Base-by-base conservation (phyloP, 2,329 filamentous ascomycete species). In the Cadophora malorum region DNA sequence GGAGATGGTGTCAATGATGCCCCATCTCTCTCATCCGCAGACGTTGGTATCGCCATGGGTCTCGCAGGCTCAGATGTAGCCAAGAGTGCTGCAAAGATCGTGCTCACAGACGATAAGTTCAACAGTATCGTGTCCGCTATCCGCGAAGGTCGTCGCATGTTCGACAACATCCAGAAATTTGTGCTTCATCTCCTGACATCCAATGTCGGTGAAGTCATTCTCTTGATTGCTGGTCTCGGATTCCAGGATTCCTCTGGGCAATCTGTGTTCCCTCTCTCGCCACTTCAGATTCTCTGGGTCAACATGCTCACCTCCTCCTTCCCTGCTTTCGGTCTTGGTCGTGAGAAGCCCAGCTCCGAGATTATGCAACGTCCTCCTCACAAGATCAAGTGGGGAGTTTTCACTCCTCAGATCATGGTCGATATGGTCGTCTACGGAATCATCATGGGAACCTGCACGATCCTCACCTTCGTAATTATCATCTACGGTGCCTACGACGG, bases 281-380 rank as follows among this genome's bases (percentile, higher is more conserved):
- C 94, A 0, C 88, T 97, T 9, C 90, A 97, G 75, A 95, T 97
- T 70, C 86, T 97, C 68, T 97, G 93, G 93, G 93, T 97, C 78
- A 97, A 97, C 80, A 95, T 97, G 91, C 86, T 96, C 65, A 97
- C 94, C 21, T 59, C 56, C n/a, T 59, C 56, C 6, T 59, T 59
- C 35, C 56, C 56, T 45, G 56, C 56, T 33, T 28, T 59, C 33
- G 94, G 93, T 55, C 86, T 97, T 0, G 93, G 93, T 25, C 90
- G 93, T 73, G 93, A 97, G 79, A 81, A 85, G 53, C 92, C 92
- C 0, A 87, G 90, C 0, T 84, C 87, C 1, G 91, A 95, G 76
- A 90, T 96, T 69, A 93, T 97, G 87, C 82, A 66, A 47, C 90
- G 93, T 64, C 92, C 92, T 9, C 94, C 94, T 0, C 92, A 95